A percentile compares a stretch with the other conserved stretches of the same genome.
These are phyloP conservation scores for Leccinum longicurvipes DNA, from an alignment of 768 basidiomycete species.

Conservation along the genomic window DNA sequence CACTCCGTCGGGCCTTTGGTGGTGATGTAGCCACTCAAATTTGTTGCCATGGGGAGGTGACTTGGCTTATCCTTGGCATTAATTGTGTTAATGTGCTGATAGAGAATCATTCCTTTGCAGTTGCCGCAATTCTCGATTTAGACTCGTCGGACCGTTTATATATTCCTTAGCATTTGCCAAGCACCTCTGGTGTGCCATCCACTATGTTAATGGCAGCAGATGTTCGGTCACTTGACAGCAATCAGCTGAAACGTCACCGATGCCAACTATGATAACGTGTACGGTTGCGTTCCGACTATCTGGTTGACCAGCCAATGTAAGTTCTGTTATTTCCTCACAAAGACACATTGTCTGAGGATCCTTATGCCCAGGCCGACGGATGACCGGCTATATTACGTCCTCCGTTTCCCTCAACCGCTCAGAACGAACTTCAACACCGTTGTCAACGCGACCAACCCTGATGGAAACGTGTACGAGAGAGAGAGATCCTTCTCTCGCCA, in stretches of 20 bases:
- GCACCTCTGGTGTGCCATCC: too few species aligned
- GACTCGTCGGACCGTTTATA: too few species aligned
- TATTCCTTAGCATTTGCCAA: too few species aligned
- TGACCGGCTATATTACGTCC: conserved; percentile 5
- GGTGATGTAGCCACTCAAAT: conserved; percentile 22
- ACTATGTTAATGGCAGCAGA: too few species aligned
- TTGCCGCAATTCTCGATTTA: too few species aligned
- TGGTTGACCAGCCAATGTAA: conserved; percentile 12
- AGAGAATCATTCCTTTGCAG: too few species aligned
- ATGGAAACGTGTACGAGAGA: conserved; percentile 6
- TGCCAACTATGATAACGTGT: too few species aligned
- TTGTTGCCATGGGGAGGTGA: too few species aligned
- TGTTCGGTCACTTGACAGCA: too few species aligned
- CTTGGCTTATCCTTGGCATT: too few species aligned
- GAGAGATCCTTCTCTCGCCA: conserved; percentile 1
- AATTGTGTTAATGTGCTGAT: too few species aligned
- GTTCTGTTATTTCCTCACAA: conserved; percentile 11
- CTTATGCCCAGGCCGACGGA: neutral
- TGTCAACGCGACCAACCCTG: conserved; percentile 5
- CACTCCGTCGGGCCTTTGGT: conserved; percentile 36
- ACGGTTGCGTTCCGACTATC: conserved; percentile 3
- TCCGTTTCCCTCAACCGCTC: conserved; percentile 4
- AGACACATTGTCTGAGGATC: neutral
- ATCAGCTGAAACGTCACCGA: too few species aligned
- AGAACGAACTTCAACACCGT: conserved; percentile 1